A percentile compares a stretch with the other conserved stretches of the same genome.
Conservation (phyloP, 352 stramenopile genomes). For the Thalassiosira livingstoniorum region DNA sequence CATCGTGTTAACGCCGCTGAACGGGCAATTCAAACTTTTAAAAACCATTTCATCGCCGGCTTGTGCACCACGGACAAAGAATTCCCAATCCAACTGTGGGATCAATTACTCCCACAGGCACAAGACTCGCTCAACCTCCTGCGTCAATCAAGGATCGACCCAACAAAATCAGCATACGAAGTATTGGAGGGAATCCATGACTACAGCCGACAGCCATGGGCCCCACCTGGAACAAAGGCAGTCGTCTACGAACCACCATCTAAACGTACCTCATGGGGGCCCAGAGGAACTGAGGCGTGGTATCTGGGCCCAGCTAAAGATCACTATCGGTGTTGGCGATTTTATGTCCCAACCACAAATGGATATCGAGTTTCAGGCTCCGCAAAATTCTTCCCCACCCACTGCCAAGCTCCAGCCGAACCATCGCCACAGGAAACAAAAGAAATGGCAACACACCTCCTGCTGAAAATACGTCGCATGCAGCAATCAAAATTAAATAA, state of each 20-base stretch:
- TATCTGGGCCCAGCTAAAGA: slow-evolving; percentile 15
- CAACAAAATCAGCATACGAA: slow-evolving; percentile 5
- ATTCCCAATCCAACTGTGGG: neutral
- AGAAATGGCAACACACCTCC: neutral
- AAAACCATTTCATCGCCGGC: slow-evolving; percentile 7
- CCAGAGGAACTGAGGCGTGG: neutral
- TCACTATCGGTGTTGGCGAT: neutral
- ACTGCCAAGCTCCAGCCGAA: neutral
- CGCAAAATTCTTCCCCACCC: neutral
- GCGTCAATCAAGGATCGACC: neutral
- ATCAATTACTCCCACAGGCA: neutral
- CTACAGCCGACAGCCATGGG: neutral
- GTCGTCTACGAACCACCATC: neutral
- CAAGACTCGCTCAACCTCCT: neutral
- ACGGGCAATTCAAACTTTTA: neutral
- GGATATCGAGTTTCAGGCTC: neutral
- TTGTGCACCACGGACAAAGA: neutral
- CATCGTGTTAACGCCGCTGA: neutral
- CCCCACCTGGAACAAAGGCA: neutral
- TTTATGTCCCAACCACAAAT: neutral
- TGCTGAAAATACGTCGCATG: too few species aligned
- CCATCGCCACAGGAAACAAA: neutral
- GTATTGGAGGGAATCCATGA: neutral
- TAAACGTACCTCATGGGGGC: neutral
- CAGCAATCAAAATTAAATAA: too few species aligned